These are phyloP conservation scores for Kwoniella heveanensis DNA, from an alignment of 768 basidiomycete genomes.

Conservation along the genomic window DNA sequence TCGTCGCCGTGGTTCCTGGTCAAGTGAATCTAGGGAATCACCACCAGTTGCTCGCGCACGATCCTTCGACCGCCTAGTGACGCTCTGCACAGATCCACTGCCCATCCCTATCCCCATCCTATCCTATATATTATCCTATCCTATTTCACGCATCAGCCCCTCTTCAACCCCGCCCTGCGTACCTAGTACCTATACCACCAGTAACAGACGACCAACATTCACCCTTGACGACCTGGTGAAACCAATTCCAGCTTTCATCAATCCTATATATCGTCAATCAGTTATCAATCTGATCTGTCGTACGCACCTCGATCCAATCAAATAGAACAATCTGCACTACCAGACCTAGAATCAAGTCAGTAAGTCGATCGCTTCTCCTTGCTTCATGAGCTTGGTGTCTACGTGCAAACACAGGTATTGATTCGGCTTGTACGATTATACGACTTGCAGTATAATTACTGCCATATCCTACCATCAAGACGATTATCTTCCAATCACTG, in stretches of 20 bases:
- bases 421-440: too few relatives aligned
- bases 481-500: too few relatives aligned
- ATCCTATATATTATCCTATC: not conserved
- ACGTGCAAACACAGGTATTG: too few relatives aligned
- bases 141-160: not conserved
- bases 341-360: too few relatives aligned
- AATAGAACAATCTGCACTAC: too few relatives aligned
- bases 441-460: too few relatives aligned
- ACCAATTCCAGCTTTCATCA: not conserved
- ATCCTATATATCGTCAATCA: not conserved
- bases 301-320: too few relatives aligned
- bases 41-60: not conserved
- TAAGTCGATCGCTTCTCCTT: too few relatives aligned
- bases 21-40: not conserved
- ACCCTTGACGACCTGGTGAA: conserved; percentile 1
- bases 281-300: too few relatives aligned
- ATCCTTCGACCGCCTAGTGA: not conserved
- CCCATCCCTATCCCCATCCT: not conserved
- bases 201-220: not conserved
- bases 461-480: too few relatives aligned
- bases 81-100: not conserved
- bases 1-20: too few relatives aligned
- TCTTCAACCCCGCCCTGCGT: not conserved
- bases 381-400: too few relatives aligned
- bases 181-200: not conserved